A percentile compares a stretch with the other conserved stretches of the same genome.
These are phyloP conservation scores for Debaryomyces coudertii DNA, from an alignment of 1,139 yeast genomes.

Conservation along the genomic window DNA sequence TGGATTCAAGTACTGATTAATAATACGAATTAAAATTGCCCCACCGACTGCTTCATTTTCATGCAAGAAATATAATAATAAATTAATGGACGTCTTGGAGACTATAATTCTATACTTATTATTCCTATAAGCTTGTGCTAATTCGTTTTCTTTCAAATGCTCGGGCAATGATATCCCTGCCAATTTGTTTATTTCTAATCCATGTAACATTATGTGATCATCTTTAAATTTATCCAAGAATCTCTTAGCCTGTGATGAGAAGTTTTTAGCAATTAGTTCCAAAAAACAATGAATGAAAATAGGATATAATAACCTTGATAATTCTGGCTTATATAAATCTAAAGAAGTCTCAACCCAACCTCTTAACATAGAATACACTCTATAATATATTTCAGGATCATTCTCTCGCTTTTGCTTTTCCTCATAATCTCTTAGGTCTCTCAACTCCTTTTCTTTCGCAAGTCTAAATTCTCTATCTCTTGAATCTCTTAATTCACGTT, in stretches of 20 bases:
- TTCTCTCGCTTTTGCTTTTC: slow-evolving; percentile 44
- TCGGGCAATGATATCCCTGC: slow-evolving; percentile 77
- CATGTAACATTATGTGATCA: slow-evolving; percentile 79
- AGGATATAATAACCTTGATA: slow-evolving; percentile 83
- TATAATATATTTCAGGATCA: slow-evolving; percentile 70
- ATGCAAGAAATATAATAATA: slow-evolving; percentile 81
- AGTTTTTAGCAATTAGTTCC: slow-evolving; percentile 70
- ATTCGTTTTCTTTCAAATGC: slow-evolving; percentile 79
- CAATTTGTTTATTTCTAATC: slow-evolving; percentile 71
- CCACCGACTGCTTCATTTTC: slow-evolving; percentile 96
- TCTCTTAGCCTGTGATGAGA: slow-evolving; percentile 61
- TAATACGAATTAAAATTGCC: slow-evolving; percentile 77
- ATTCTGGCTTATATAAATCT: slow-evolving; percentile 89
- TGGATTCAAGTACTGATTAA: slow-evolving; percentile 84
- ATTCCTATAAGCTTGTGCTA: slow-evolving; percentile 73
- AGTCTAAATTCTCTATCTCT: slow-evolving; percentile 45
- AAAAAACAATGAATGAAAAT: slow-evolving; percentile 86
- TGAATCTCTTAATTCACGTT: slow-evolving; percentile 43
- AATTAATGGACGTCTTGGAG: slow-evolving; percentile 82
- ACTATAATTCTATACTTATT: slow-evolving; percentile 77
- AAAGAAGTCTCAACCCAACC: slow-evolving; percentile 92
- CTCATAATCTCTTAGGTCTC: slow-evolving; percentile 44
- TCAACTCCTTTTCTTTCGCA: slow-evolving; percentile 46
- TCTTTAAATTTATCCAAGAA: slow-evolving; percentile 75
- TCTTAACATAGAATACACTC: slow-evolving; percentile 79